Conservation (phyloP, 2,329 filamentous ascomycete genomes). For the Exophiala aquamarina region DNA sequence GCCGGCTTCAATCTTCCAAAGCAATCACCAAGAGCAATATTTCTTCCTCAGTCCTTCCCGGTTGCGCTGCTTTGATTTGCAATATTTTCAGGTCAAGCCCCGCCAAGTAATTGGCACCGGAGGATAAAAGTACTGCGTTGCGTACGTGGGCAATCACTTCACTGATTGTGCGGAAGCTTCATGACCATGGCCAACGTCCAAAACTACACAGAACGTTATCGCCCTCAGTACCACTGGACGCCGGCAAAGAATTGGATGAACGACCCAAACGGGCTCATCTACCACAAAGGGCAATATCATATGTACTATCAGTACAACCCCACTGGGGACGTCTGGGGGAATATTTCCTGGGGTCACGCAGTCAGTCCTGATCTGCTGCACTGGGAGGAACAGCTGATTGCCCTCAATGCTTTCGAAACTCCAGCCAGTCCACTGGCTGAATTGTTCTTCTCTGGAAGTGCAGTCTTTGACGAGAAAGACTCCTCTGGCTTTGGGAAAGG, state of each 20-base stretch:
- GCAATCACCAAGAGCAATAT: too few species aligned
- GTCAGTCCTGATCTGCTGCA: slow-evolving; percentile 38
- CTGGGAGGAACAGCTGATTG: slow-evolving; percentile 35
- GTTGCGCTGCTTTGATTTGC: too few species aligned
- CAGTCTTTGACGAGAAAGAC: slow-evolving; percentile 40
- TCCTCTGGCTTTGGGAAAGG: slow-evolving; percentile 39
- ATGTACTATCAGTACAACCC: slow-evolving; percentile 46
- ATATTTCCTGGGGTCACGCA: slow-evolving; percentile 44
- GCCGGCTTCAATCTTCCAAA: too few species aligned
- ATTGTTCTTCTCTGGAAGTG: neutral
- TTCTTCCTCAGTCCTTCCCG: too few species aligned
- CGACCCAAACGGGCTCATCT: slow-evolving; percentile 34
- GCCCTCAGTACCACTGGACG: slow-evolving; percentile 37
- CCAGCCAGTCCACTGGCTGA: neutral
- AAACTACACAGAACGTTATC: slow-evolving; percentile 17
- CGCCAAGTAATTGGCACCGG: too few species aligned
- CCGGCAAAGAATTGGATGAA: slow-evolving; percentile 44
- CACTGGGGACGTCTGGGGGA: slow-evolving; percentile 42
- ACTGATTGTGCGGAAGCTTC: too few species aligned
- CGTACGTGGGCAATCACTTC: too few species aligned
- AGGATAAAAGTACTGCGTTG: too few species aligned
- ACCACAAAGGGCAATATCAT: slow-evolving; percentile 35
- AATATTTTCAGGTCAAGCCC: too few species aligned
- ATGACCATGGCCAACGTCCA: slow-evolving; percentile 21
- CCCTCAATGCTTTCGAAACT: neutral